These are phyloP conservation scores for Paramecium sexaurelia DNA, from an alignment of 73 alveolate genomes.

Conservation along the genomic window DNA sequence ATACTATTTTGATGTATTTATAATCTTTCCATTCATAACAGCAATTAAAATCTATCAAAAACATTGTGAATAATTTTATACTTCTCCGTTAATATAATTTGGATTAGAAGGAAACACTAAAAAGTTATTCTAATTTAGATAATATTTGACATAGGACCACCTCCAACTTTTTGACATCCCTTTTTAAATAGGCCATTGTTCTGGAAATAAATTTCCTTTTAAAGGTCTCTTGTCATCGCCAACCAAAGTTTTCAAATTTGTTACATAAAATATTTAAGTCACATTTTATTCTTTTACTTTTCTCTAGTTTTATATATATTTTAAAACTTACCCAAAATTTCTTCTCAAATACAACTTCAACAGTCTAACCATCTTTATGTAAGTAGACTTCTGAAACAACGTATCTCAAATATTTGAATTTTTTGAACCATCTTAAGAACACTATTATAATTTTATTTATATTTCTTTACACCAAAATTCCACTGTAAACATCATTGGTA, in stretches of 20 bases:
- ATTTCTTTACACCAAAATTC: neutral
- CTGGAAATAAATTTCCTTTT: conserved; percentile 23
- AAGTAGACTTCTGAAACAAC: conserved; percentile 27
- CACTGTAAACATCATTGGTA: conserved; percentile 41
- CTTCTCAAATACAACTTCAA: conserved; percentile 18
- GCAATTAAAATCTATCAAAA: conserved; percentile 26
- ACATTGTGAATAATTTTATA: neutral
- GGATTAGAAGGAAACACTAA: neutral
- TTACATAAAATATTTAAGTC: neutral
- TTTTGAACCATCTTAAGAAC: neutral
- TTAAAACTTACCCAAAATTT: neutral
- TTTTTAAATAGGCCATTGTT: neutral
- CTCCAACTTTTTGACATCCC: neutral
- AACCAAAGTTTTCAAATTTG: neutral
- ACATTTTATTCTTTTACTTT: conserved; percentile 28
- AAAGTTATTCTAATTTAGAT: neutral
- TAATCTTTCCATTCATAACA: conserved; percentile 28
- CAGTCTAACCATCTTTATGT: conserved; percentile 31
- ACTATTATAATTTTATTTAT: neutral
- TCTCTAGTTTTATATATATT: conserved; percentile 5
- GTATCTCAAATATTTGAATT: conserved; percentile 32
- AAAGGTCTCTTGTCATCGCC: neutral
- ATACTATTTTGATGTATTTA: conserved; percentile 23
- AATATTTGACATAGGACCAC: conserved; percentile 36
- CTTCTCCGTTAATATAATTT: conserved; percentile 17